A percentile compares a stretch with the other conserved stretches of the same genome.
Conservation (phyloP, 1,139 yeast species). For the Wickerhamomyces sp. region DNA sequence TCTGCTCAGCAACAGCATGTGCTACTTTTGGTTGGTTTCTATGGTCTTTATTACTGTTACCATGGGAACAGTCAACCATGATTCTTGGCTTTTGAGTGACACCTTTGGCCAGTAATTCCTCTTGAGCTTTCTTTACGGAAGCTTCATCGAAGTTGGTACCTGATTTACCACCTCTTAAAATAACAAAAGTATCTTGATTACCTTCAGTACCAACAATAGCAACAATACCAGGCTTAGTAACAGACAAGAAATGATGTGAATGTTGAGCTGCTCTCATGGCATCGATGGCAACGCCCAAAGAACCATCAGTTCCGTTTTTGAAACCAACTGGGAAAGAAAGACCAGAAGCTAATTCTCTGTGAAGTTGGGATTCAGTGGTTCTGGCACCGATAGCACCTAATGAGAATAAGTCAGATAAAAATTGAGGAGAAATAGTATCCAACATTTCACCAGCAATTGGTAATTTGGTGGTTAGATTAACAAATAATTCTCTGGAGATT, state of each 20-base stretch:
- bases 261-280: constrained; percentile 91
- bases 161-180: constrained; percentile 91
- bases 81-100: constrained; percentile 57
- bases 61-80: constrained; percentile 98
- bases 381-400: constrained; percentile 99
- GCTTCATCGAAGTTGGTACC: constrained; percentile 89
- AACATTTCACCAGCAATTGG: constrained; percentile 98
- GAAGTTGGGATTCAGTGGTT: constrained; percentile 97
- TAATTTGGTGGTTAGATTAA: constrained; percentile 70
- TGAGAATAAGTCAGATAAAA: constrained; percentile 82
- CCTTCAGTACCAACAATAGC: constrained; percentile 96
- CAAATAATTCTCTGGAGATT: constrained; percentile 82
- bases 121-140: constrained; percentile 65
- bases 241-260: constrained; percentile 95
- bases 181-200: constrained; percentile 82
- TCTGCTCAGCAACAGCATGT: constrained; percentile 69
- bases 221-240: constrained; percentile 93
- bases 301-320: constrained; percentile 98
- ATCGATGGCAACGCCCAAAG: constrained; percentile 87
- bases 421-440: constrained; percentile 98
- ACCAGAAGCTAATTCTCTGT: constrained; percentile 95
- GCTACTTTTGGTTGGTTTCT: constrained; percentile 94
- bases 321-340: constrained; percentile 97
- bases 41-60: constrained; percentile 87
- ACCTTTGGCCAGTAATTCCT: constrained; percentile 57